Conservation (phyloP, 305 asterid genomes). For the Nicotiana rustica region DNA sequence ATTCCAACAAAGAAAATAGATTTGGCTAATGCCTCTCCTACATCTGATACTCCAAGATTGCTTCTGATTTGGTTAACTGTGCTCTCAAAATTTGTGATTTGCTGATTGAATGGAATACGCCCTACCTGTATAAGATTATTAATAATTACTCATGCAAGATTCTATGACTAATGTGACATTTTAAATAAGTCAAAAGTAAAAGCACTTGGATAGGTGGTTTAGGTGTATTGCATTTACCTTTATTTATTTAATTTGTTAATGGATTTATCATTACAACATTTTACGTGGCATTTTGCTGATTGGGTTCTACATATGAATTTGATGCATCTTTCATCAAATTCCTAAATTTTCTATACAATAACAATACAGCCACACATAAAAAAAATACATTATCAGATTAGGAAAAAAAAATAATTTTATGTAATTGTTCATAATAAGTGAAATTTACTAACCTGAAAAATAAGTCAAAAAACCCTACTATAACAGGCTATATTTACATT, state of each 20-base stretch:
- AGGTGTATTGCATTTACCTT: background rate
- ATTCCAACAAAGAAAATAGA: slow-evolving; percentile 44
- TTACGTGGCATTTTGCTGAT: background rate
- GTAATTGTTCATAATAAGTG: background rate
- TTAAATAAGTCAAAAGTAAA: background rate
- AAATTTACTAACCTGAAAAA: background rate
- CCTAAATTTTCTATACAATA: background rate
- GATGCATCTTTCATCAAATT: background rate
- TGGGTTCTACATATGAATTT: slow-evolving; percentile 1
- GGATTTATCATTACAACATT: background rate
- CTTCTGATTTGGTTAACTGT: slow-evolving; percentile 34
- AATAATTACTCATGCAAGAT: background rate
- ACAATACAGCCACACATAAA: background rate
- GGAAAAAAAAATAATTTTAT: background rate
- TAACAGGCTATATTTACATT: no score
- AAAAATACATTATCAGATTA: background rate
- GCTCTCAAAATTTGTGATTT: slow-evolving; percentile 45
- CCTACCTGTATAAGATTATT: slow-evolving; percentile 39
- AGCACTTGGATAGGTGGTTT: background rate
- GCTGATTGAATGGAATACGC: slow-evolving; percentile 51
- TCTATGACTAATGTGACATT: background rate
- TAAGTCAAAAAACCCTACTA: no score
- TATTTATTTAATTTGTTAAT: background rate
- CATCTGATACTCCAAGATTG: slow-evolving; percentile 29
- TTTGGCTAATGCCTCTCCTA: slow-evolving; percentile 32